Conservation (phyloP, 176 grass and related monocot genomes). For the Calamus simplicifolius region DNA sequence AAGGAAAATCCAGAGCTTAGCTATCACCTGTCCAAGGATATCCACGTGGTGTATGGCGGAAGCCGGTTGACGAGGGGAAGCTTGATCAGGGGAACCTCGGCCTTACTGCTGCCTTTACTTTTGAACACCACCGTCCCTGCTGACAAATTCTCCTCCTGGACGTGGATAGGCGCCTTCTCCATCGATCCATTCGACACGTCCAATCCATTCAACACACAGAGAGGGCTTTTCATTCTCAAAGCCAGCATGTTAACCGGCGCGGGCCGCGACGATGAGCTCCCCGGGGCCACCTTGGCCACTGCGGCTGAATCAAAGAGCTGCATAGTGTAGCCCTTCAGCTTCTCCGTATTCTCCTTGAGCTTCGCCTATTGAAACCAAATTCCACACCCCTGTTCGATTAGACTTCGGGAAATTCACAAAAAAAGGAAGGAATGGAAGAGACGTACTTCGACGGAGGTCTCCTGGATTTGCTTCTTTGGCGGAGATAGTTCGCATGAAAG, state of each 20-base stretch:
- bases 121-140: constrained; percentile 41
- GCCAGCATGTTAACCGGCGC: constrained; percentile 48
- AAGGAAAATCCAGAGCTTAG: background rate
- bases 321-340: constrained; percentile 49
- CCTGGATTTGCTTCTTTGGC: constrained; percentile 62
- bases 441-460: constrained; percentile 50
- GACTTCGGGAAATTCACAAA: constrained; percentile 3
- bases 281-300: constrained; percentile 37
- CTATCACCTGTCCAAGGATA: constrained; percentile 84
- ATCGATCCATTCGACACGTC: constrained; percentile 33
- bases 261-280: constrained; percentile 25
- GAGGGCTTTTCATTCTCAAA: constrained; percentile 37
- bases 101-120: constrained; percentile 24
- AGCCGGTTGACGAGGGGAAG: constrained; percentile 73
- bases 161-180: constrained; percentile 60
- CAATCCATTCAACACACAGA: constrained; percentile 36
- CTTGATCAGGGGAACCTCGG: constrained; percentile 45
- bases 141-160: constrained; percentile 55
- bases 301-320: constrained; percentile 54
- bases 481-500: constrained; percentile 48
- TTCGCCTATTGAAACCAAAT: constrained; percentile 45
- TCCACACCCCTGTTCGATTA: background rate
- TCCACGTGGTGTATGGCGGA: constrained; percentile 91
- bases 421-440: background rate
- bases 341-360: constrained; percentile 60